Conservation (phyloP, 2,329 filamentous ascomycete genomes). For the Nemania serpens region DNA sequence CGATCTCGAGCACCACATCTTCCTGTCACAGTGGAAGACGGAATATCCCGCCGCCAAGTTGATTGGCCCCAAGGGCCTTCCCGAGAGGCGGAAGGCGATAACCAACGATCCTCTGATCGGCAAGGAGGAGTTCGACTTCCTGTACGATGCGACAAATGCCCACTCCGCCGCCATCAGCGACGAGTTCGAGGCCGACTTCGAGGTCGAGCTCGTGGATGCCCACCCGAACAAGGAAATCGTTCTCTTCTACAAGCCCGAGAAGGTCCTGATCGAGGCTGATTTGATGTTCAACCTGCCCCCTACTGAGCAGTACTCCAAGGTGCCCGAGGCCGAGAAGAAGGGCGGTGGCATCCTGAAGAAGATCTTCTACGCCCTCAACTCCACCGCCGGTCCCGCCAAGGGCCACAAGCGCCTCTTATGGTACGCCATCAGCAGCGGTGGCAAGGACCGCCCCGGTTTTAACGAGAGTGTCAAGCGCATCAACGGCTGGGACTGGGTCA, state of each 20-base stretch:
- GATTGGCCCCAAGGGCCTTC: slow-evolving; percentile 80
- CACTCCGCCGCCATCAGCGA: slow-evolving; percentile 61
- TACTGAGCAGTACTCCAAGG: slow-evolving; percentile 77
- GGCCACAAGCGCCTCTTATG: slow-evolving; percentile 83
- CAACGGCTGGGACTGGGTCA: slow-evolving; percentile 80
- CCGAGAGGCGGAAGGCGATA: slow-evolving; percentile 74
- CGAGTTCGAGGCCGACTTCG: slow-evolving; percentile 87
- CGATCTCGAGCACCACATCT: slow-evolving; percentile 95
- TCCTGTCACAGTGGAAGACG: slow-evolving; percentile 81
- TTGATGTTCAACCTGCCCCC: slow-evolving; percentile 90
- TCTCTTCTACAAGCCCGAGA: slow-evolving; percentile 79
- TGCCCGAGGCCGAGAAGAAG: slow-evolving; percentile 52
- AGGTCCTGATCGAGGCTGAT: slow-evolving; percentile 85
- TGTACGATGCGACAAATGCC: slow-evolving; percentile 65
- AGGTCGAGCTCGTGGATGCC: slow-evolving; percentile 79
- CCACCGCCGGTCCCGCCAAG: slow-evolving; percentile 66
- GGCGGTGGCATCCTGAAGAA: slow-evolving; percentile 46
- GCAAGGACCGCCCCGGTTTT: slow-evolving; percentile 68
- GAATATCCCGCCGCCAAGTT: slow-evolving; percentile 80
- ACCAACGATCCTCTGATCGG: slow-evolving; percentile 57
- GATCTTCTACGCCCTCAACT: slow-evolving; percentile 60
- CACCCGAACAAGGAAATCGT: slow-evolving; percentile 87
- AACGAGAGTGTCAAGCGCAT: slow-evolving; percentile 72
- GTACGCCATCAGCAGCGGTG: slow-evolving; percentile 65
- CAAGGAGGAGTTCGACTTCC: slow-evolving; percentile 64